Percentiles rank a stretch among this genome's conserved stretches.
phyloP scores from a whole-genome alignment of 768 basidiomycete genomes.

The Hypholoma sublateritium region DNA sequence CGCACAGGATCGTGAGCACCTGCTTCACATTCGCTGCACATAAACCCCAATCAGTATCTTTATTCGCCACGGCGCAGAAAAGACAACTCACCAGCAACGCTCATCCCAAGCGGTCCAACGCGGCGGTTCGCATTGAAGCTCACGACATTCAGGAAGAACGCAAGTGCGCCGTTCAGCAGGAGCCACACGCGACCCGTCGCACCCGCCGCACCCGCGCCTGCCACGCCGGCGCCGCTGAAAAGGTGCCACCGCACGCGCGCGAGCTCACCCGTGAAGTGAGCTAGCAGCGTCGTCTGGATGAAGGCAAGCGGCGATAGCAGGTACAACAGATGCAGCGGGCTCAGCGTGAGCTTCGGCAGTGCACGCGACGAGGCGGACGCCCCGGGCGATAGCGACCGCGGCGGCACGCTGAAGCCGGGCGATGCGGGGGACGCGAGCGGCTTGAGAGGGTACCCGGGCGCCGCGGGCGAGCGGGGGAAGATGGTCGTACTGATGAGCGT shows the following conservation, averaged over 20 bases:
- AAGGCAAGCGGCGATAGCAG: constrained; percentile 93
- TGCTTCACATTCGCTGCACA: constrained; percentile 85
- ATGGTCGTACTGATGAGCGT: constrained; percentile 6
- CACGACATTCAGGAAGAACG: constrained; percentile 91
- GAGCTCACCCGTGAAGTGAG: constrained; percentile 80
- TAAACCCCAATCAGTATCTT: neutral
- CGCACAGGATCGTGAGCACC: constrained; percentile 83
- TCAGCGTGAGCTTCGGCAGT: constrained; percentile 31
- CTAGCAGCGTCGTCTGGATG: constrained; percentile 79
- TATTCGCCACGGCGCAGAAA: neutral
- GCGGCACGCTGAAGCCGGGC: neutral
- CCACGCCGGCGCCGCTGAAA: constrained; percentile 15
- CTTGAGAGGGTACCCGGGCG: constrained; percentile 10
- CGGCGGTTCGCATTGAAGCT: constrained; percentile 96
- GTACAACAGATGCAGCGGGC: constrained; percentile 82
- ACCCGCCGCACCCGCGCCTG: constrained; percentile 25
- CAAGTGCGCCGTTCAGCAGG: constrained; percentile 78
- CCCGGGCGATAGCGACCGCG: neutral
- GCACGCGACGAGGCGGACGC: constrained; percentile 8
- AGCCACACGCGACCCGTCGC: constrained; percentile 50
- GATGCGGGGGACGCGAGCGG: neutral
- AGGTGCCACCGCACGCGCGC: constrained; percentile 43
- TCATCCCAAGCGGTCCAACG: constrained; percentile 88
- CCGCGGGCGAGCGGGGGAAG: constrained; percentile 13
- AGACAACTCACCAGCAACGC: constrained; percentile 74